Base-by-base conservation (phyloP, 1,139 yeast genomes). In the Citeromyces siamensis region DNA sequence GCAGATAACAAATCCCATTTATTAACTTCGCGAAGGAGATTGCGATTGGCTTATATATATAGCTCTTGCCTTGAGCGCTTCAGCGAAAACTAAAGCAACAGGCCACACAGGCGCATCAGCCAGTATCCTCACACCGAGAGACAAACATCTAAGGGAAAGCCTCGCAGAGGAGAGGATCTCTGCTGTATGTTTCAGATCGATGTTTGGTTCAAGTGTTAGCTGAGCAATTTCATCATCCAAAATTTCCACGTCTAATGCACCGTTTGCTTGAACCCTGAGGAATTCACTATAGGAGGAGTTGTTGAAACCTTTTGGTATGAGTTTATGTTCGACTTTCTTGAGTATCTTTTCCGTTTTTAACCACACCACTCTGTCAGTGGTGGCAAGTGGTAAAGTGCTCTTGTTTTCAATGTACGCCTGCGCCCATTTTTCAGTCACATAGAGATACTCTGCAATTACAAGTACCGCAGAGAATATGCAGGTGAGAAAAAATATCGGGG, bases 61-160 rank as follows among this genome's bases (percentile, higher is more conserved):
- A 6, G 83, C 83, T 50, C 86, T 68, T 29, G 75, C 68, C 51
- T 77, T 78, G 48, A 80, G 62, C 4, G 84, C 85, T 50, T 78
- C 86, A 0, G 86, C 86, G 57, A 79, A 77, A 13, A 78, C 69
- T 55, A 79, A 61, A 1, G 85, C 82, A 38, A 78, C 67, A 2
- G 90, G 88, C 90, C 90, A 80, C 12, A 80, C 78, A 2, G 90
- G 88, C 0, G 86, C 85, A 58, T 80, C 86, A 2, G 85, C 84
- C 38, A 81, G 62, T 22, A 80, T 73, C 43, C 85, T 61, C 10
- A 80, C 79, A 20, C 90, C 90, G 38, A 80, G 56, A 42, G 75
- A 74, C 36, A 79, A 55, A 20, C 75, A 66, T 47, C 75, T 68
- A 19, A 68, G 61, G 6, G 82, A 71, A 29, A 79, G 58, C 45